Evolutionary conservation across 768 basidiomycete species (phyloP), one percentile per base, ranked within the genome.

Genomic region (Termitomyces sp.): DNA sequence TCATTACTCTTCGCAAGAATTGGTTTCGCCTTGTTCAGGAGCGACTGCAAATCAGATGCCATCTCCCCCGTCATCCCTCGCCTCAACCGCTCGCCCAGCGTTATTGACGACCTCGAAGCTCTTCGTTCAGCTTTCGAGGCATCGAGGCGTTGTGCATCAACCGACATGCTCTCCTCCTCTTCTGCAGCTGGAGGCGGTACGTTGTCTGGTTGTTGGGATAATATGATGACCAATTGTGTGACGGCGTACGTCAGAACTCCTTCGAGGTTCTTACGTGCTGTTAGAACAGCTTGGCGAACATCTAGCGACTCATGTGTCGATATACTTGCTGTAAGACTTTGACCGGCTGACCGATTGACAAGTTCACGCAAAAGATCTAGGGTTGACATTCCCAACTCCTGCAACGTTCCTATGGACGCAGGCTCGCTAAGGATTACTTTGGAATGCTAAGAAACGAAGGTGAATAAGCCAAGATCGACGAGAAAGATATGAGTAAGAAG

Each of bases 361-460:
- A 93, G 83, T 58, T 86, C 82, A 8, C 85, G 81, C 45, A 94
- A 77, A 17, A 91, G 79, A 64, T 94, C 93, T 40, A 91, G 77
- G 0, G 88, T 86, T 61, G 85, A 86, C 59, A 89, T 91, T 2
- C 86, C 91, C 4, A 95, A 75, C 73, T 96, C 94, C n/a, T 94
- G 81, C 7, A 96, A 74, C 0, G 94, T 95, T 17, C 94, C 94
- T 57, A 94, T 74, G 0, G 94, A 94, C 0, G 93, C 85, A 7
- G 90, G 87, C 65, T 95, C 94, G 14, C 87, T 86, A 0, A 89
- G 79, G 2, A 93, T 88, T 5, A 94, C 87, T 67, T 93, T 95
- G 4, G 91, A 89, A 69, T 92, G 91, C 94, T 96, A 65, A 59
- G 55, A 47, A 54, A 57, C 46, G 50, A 60, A 20, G 37, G 60